phyloP scores from a whole-genome alignment of 768 basidiomycete genomes.

The Amyloporia xantha region DNA sequence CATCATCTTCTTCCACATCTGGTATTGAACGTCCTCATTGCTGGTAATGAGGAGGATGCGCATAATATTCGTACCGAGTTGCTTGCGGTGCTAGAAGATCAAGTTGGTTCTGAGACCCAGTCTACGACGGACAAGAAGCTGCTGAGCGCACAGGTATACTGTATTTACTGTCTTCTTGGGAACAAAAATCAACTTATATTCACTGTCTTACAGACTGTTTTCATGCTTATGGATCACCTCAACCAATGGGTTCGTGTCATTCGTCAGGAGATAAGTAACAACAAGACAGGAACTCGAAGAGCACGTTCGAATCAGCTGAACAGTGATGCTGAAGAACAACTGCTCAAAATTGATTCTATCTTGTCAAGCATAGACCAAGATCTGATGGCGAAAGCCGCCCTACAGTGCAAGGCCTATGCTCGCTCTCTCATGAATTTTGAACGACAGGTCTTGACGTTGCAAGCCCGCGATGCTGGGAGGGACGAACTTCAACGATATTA shows the following conservation, averaged over 20 bases:
- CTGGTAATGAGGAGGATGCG: constrained; percentile 57
- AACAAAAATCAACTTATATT: neutral
- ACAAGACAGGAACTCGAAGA: constrained; percentile 47
- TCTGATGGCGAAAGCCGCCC: constrained; percentile 88
- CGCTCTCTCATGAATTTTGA: constrained; percentile 95
- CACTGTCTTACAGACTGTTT: constrained; percentile 65
- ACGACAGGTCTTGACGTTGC: constrained; percentile 58
- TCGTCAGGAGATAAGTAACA: constrained; percentile 52
- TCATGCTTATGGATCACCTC: constrained; percentile 91
- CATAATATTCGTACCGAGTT: constrained; percentile 70
- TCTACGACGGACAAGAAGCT: constrained; percentile 74
- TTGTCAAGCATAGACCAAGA: constrained; percentile 79
- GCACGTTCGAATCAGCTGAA: constrained; percentile 30
- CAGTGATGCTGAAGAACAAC: constrained; percentile 47
- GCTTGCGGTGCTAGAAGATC: constrained; percentile 77
- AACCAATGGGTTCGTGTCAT: constrained; percentile 81
- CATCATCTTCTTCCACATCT: constrained; percentile 88
- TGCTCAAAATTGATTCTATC: constrained; percentile 71
- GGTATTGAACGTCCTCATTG: constrained; percentile 77
- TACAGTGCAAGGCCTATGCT: constrained; percentile 91
- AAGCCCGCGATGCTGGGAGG: constrained; percentile 24
- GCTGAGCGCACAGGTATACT: constrained; percentile 84
- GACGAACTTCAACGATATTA: constrained; percentile 72
- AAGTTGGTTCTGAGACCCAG: constrained; percentile 55
- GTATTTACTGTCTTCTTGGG: neutral